phyloP scores from a whole-genome alignment of 169 alveolate genomes.

The Toxoplasma gondii region DNA sequence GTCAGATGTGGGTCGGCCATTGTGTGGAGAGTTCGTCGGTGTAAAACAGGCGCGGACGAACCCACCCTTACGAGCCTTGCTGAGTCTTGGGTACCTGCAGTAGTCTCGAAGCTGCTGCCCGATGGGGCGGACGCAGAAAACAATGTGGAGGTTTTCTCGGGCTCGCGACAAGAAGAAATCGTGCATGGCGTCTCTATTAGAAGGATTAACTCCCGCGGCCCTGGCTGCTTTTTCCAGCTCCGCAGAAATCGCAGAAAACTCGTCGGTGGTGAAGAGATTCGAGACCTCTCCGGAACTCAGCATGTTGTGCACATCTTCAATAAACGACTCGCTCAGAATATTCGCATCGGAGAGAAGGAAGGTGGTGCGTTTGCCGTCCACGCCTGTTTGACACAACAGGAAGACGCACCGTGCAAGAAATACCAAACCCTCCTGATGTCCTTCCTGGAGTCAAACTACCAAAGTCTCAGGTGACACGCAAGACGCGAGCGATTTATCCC shows the following conservation, averaged over 20 bases:
- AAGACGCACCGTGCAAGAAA: not conserved
- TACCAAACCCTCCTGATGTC: conserved; percentile 79
- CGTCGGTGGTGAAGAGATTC: conserved; percentile 86
- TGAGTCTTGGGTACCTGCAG: conserved; percentile 86
- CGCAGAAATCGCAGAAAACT: conserved; percentile 76
- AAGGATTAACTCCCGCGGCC: conserved; percentile 22
- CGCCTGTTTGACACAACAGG: conserved; percentile 5
- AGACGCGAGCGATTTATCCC: too few species aligned
- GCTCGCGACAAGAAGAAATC: conserved; percentile 91
- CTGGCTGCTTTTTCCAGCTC: conserved; percentile 59
- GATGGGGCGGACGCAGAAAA: conserved; percentile 92
- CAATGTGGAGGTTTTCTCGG: conserved; percentile 90
- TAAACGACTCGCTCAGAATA: conserved; percentile 89
- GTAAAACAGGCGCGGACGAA: too few species aligned
- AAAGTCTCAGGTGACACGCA: conserved; percentile 89
- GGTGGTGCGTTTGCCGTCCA: conserved; percentile 68
- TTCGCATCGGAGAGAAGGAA: conserved; percentile 92
- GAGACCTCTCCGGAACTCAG: conserved; percentile 93
- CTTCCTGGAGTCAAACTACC: conserved; percentile 84
- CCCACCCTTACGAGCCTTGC: too few species aligned
- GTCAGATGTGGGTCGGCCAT: too few species aligned
- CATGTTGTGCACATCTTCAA: conserved; percentile 93
- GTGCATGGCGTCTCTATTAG: conserved; percentile 82
- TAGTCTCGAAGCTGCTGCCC: conserved; percentile 92
- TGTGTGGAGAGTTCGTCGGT: too few species aligned